Evolutionary conservation across 495 filamentous ascomycete species (phyloP), one percentile per base, ranked within the genome.

Genomic region (Talaromyces liani): DNA sequence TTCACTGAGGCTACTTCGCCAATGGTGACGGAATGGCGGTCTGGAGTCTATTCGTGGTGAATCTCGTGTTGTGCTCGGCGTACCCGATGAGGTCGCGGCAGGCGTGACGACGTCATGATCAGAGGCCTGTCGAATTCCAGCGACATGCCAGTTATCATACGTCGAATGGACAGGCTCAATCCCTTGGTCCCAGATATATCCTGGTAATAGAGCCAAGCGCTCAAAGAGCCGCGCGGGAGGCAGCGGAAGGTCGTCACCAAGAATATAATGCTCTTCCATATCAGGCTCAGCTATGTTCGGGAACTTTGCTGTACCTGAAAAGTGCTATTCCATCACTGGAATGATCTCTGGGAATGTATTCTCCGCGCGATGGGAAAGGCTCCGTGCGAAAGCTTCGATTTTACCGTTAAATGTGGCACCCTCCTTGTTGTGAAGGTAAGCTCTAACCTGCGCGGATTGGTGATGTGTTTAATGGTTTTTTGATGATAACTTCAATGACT

Each of bases 71-170:
- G 82, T 71, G 62, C 76, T 79, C 10, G 80, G 77, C 9, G 74
- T 70, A 18, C 74, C 78, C 27, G 77, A 79, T 16, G 78, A 77
- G 60, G 80, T 80, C 29, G 80, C 76, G 49, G 74, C 70, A n/a
- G 77, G 77, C 25, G 76, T 77, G 8, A 75, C 76, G 27, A 68
- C 64, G 36, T 80, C 77, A 36, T 70, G 70, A 55, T 80, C 78
- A 3, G 67, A 47, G 33, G 73, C 64, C 69, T 83, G 79, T 7
- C 77, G 74, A 49, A 80, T 74, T 45, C 84, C 84, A 63, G 74
- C 82, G 22, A 87, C 79, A 70, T 85, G 82, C 85, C 90, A 93
- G 74, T 89, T 89, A 68, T 88, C 88, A 73, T 93, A 93, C 65
- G 84, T 89, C n/a, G 89, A 90, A 74, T 91, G 90, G 68, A 89